Evolutionary conservation across 371 early-diverging fungal species (phyloP), one percentile per base, ranked within the genome.

Genomic region (Lichtheimia ornata): DNA sequence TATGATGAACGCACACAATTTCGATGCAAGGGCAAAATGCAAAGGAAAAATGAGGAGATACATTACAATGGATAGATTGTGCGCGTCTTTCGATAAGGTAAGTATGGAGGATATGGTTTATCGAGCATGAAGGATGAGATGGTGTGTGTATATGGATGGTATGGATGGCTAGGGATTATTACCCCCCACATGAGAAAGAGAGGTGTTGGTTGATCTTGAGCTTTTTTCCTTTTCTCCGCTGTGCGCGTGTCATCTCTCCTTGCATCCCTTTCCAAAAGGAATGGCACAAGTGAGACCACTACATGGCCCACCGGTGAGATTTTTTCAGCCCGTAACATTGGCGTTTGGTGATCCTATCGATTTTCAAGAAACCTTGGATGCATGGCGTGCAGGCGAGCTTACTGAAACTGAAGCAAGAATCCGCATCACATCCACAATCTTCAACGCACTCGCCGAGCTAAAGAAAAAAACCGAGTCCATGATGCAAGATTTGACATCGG

Each of bases 281-380:
- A 74, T 89, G 77, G 70, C 76, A 15, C 25, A 72, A 3, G 76
- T 85, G 12, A 77, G 86, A 61, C 87, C 87, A 0, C 60, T 82
- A 58, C 55, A 71, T 64, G 82, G 67, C 27, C 69, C 72, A 50
- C 47, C 72, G 53, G 63, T 75, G 44, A 77, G 63, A 49, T 64
- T 65, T 55, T 76, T 66, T 62, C 72, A 65, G 64, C 75, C 71
- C 0, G 65, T 90, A 27, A 80, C 77, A 6, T 54, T 90, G 18
- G 82, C 77, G 0, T 84, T 87, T 68, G 93, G 93, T 30, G 84
- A 91, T 17, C 85, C 87, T 0, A 77, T 93, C 11, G 88, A 90
- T 54, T 88, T 89, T 68, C 56, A 73, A 14, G 74, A 81, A 61
- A 70, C 88, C 17, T 54, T 89, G 49, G 65, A 74, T 22, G 82